phyloP scores from a whole-genome alignment of 1,139 yeast species.

The Barnettozyma hawaiiensis region DNA sequence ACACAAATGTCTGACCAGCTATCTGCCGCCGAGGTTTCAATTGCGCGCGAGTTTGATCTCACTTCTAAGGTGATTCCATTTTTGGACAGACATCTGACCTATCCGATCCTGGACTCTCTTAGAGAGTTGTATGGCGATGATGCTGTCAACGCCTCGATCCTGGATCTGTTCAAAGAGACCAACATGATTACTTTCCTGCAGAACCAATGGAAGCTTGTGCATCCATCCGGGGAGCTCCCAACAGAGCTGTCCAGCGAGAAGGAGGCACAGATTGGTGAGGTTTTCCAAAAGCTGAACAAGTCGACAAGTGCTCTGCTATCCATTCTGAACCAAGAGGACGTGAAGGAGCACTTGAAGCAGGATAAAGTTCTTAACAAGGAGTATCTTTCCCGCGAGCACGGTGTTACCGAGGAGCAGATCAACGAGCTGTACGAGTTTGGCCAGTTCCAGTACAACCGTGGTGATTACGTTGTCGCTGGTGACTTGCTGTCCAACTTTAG shows the following conservation, averaged over 20 bases:
- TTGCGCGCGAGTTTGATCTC: slow-evolving; percentile 43
- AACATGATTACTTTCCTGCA: slow-evolving; percentile 47
- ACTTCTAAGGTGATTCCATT: slow-evolving; percentile 48
- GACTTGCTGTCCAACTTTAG: slow-evolving; percentile 52
- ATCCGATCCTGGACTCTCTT: slow-evolving; percentile 46
- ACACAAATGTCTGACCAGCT: slow-evolving; percentile 27
- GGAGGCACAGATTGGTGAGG: slow-evolving; percentile 30
- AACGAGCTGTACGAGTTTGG: slow-evolving; percentile 49
- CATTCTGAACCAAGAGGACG: slow-evolving; percentile 43
- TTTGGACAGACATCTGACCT: slow-evolving; percentile 52
- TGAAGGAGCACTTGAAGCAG: slow-evolving; percentile 43
- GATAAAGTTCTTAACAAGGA: slow-evolving; percentile 48
- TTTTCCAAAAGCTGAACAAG: slow-evolving; percentile 34
- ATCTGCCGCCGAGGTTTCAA: slow-evolving; percentile 29
- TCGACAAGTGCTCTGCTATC: slow-evolving; percentile 42
- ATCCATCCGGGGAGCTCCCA: slow-evolving; percentile 35
- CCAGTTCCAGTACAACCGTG: slow-evolving; percentile 54
- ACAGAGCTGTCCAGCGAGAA: slow-evolving; percentile 34
- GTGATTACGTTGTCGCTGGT: slow-evolving; percentile 52
- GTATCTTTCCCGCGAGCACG: slow-evolving; percentile 38
- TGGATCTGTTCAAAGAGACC: slow-evolving; percentile 48
- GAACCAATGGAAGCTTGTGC: slow-evolving; percentile 38
- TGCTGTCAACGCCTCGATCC: slow-evolving; percentile 41
- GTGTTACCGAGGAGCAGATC: slow-evolving; percentile 44
- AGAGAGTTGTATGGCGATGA: slow-evolving; percentile 40